Conservation (phyloP, 169 alveolate species). For the Amoebophrya sp. region DNA sequence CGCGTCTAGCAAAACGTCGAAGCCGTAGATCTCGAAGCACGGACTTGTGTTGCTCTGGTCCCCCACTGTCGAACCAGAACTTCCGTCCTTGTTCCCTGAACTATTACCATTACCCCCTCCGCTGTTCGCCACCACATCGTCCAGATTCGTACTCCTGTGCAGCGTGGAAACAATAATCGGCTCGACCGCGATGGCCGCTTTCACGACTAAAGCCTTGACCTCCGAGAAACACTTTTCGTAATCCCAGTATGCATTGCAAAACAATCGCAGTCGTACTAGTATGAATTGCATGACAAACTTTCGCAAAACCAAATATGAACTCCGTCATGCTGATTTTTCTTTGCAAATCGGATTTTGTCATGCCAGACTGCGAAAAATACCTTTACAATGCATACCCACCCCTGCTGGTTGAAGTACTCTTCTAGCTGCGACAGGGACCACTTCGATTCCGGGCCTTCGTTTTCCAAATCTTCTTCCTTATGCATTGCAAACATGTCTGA, state of each 20-base stretch:
- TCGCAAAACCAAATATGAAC: too few relatives aligned
- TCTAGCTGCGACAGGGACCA: not conserved
- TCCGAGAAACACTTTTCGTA: slow-evolving; percentile 5
- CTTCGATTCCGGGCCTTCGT: not conserved
- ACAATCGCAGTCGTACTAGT: too few relatives aligned
- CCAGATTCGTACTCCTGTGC: not conserved
- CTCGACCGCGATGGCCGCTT: slow-evolving; percentile 25
- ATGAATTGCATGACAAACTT: too few relatives aligned
- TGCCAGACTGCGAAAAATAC: too few relatives aligned
- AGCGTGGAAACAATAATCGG: not conserved
- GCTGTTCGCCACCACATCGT: too few relatives aligned
- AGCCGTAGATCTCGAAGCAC: slow-evolving; percentile 83
- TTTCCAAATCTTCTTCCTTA: not conserved
- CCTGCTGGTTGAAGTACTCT: not conserved
- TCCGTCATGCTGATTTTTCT: too few relatives aligned
- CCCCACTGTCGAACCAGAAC: too few relatives aligned
- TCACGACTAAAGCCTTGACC: not conserved
- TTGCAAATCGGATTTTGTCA: too few relatives aligned
- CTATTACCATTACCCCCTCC: too few relatives aligned
- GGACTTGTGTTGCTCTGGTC: not conserved
- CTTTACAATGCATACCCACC: too few relatives aligned
- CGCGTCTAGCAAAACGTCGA: slow-evolving; percentile 84
- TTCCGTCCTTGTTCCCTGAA: too few relatives aligned
- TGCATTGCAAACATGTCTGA: too few relatives aligned
- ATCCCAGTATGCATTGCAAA: not conserved